Conservation (phyloP, 139 green algal species). For the Pleodorina starrii region DNA sequence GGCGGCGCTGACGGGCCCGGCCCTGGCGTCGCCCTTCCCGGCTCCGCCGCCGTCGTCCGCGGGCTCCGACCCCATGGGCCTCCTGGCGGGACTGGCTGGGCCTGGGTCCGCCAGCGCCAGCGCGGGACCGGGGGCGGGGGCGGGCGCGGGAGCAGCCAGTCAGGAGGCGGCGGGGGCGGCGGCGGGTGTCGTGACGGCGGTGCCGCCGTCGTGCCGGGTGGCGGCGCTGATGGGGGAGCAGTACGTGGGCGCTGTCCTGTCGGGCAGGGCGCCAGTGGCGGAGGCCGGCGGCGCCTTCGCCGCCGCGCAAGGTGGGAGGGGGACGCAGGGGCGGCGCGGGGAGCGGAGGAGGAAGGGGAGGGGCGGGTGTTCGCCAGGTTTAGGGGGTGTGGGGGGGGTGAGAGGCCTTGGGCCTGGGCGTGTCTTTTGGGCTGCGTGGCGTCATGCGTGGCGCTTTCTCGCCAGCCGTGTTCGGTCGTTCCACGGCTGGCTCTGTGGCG, state of each 20-base stretch:
- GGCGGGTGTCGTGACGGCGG: slow-evolving; percentile 12
- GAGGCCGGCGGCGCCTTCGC: not conserved
- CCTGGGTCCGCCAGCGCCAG: not conserved
- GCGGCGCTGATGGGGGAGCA: slow-evolving; percentile 12
- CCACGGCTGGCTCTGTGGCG: too few relatives aligned
- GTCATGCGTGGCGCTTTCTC: too few relatives aligned
- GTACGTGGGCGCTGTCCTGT: slow-evolving; percentile 8
- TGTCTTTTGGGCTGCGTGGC: too few relatives aligned
- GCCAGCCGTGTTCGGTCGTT: too few relatives aligned
- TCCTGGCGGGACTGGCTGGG: not conserved
- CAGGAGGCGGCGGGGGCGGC: not conserved
- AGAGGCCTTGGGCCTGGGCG: too few relatives aligned
- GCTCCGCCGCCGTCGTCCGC: not conserved
- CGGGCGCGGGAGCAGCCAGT: too few relatives aligned
- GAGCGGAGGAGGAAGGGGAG: too few relatives aligned
- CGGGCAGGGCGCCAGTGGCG: not conserved
- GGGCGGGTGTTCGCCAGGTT: too few relatives aligned
- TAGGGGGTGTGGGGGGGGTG: too few relatives aligned
- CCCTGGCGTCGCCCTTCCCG: too few relatives aligned
- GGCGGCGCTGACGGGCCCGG: not conserved
- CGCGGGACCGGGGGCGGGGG: not conserved
- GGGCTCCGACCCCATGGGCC: not conserved
- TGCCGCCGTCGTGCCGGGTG: slow-evolving; percentile 6
- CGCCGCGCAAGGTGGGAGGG: slow-evolving; percentile 8
- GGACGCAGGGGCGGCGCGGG: too few relatives aligned